Evolutionary conservation across 768 basidiomycete genomes (phyloP), one percentile per base, ranked within the genome.

Genomic region (Lentinus tigrinus): DNA sequence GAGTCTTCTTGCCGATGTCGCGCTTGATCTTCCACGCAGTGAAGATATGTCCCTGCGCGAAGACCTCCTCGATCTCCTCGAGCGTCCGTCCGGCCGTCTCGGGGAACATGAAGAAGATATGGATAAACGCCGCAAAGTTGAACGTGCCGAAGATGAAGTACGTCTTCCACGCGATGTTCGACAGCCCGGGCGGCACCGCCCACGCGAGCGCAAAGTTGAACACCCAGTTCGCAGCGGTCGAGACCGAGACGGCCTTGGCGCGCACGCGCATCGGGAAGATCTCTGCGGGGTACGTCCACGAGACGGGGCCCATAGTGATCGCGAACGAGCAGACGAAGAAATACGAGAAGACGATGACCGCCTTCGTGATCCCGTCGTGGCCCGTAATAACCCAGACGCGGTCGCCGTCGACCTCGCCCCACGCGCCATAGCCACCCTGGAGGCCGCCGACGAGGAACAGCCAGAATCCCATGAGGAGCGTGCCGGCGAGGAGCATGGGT

Each of bases 31-130:
- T 80, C 89, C 90, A 91, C 5, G 90, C 88, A 17, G 83, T 77
- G 73, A 87, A 91, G 31, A 72, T 68, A 63, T 91, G 83, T 0
- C 87, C 88, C 63, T 85, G 81, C 5, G 75, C 73, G 75, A 92
- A 91, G 62, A 91, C 81, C 5, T 85, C 89, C 67, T 92, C 90
- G 40, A 91, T 79, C 70, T 92, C 89, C 71, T 92, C 90, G 9
- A 92, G 80, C 3, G 86, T 82, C 0, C 87, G 79, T 4, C 84
- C 84, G 14, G 84, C 84, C 3, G 88, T 89, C 72, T 91, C 90
- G 13, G 89, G 90, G 79, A 82, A 91, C 79, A 87, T 86, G 80
- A 91, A 90, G 66, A 87, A 75, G 58, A 91, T 76, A 64, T 90
- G 88, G 52, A 89, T 73, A 69, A 80, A 85, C 3, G 63, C 62